A percentile compares a stretch with the other conserved stretches of the same genome.
These are phyloP conservation scores for Nadsonia starkeyi-henricii DNA, from an alignment of 1,139 yeast genomes.

Conservation along the genomic window DNA sequence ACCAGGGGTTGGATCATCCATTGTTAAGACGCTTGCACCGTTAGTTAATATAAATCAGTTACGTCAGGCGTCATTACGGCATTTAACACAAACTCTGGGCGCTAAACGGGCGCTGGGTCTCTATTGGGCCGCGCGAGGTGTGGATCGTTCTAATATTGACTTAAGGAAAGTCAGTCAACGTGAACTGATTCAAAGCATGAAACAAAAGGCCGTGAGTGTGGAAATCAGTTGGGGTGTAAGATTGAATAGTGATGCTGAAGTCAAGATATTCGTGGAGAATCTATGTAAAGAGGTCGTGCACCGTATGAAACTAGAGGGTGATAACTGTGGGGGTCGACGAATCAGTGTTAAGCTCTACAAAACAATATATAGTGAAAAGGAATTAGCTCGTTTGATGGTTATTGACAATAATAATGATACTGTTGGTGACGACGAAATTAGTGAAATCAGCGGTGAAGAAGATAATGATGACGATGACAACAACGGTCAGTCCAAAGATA, in stretches of 20 bases:
- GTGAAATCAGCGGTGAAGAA: neutral
- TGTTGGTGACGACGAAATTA: neutral
- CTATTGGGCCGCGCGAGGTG: conserved; percentile 47
- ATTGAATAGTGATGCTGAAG: conserved; percentile 44
- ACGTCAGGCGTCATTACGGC: conserved; percentile 28
- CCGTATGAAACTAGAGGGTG: conserved; percentile 27
- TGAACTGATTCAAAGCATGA: neutral
- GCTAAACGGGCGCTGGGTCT: conserved; percentile 55
- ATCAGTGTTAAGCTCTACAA: neutral
- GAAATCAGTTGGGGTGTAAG: conserved; percentile 90
- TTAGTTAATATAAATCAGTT: conserved; percentile 18
- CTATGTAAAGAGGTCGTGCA: conserved; percentile 46
- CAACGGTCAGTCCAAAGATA: conserved; percentile 49
- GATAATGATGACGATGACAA: neutral
- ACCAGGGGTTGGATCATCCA: conserved; percentile 76
- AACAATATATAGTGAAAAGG: conserved; percentile 11
- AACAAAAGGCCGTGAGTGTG: conserved; percentile 67
- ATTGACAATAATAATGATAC: conserved; percentile 43
- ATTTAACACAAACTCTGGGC: conserved; percentile 38
- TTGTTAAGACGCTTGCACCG: conserved; percentile 31
- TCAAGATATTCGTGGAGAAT: conserved; percentile 46
- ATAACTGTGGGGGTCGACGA: neutral
- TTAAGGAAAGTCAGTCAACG: conserved; percentile 23
- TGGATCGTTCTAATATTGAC: conserved; percentile 46
- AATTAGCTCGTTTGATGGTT: conserved; percentile 39